phyloP scores from a whole-genome alignment of 768 basidiomycete species.

The Phlebiopsis flavidoalba region DNA sequence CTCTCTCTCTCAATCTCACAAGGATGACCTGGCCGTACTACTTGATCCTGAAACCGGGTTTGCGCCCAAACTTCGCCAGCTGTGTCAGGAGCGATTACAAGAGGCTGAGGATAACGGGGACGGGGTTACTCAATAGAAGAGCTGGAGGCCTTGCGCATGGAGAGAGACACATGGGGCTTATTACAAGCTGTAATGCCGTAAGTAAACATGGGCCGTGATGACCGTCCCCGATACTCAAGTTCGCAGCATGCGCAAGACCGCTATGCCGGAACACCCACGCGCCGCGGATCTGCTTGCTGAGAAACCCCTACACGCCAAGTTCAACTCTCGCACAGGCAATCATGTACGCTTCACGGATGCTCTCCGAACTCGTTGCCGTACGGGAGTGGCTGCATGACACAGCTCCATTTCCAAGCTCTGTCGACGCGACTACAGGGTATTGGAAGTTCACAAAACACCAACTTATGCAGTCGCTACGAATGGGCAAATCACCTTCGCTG shows the following conservation, averaged over 20 bases:
- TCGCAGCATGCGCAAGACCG: conserved; percentile 63
- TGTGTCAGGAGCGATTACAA: conserved; percentile 51
- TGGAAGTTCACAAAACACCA: conserved; percentile 79
- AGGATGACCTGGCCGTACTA: conserved; percentile 52
- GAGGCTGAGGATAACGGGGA: conserved; percentile 43
- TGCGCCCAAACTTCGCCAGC: conserved; percentile 53
- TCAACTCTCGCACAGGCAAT: conserved; percentile 70
- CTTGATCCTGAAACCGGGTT: conserved; percentile 66
- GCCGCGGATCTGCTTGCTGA: conserved; percentile 52
- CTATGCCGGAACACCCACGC: conserved; percentile 39
- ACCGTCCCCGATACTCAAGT: neutral
- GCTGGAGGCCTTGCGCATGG: conserved; percentile 60
- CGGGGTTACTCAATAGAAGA: conserved; percentile 40
- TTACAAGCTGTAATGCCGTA: conserved; percentile 75
- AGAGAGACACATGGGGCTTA: conserved; percentile 79
- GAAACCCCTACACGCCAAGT: conserved; percentile 83
- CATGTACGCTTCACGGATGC: conserved; percentile 59
- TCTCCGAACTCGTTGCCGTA: conserved; percentile 73
- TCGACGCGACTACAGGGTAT: conserved; percentile 76
- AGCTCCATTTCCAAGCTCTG: conserved; percentile 51
- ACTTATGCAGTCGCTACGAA: conserved; percentile 59
- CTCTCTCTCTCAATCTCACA: conserved; percentile 46
- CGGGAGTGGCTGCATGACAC: conserved; percentile 88
- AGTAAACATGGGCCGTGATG: conserved; percentile 23
- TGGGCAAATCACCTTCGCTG: conserved; percentile 45